Base-by-base conservation (phyloP, 345 rosid genomes). In the Brassica carinata region DNA sequence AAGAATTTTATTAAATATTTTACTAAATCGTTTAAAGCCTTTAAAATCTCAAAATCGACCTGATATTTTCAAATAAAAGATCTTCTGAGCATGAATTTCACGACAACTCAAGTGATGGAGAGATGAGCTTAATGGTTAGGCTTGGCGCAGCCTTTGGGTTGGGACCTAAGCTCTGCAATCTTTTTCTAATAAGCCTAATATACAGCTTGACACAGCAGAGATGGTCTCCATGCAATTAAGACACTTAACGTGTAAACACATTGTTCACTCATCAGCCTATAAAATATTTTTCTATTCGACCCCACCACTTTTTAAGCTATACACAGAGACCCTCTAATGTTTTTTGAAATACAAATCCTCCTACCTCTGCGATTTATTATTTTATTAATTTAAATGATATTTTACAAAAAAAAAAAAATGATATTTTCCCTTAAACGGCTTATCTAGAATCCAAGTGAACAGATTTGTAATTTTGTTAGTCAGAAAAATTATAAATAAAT, bases 161-260 rank as follows among this genome's bases (percentile, higher is more conserved):
- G 53, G 15, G 53, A 45, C 53, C 15, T 13, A 11, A 11, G 14
- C 55, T 48, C 6, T 3, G 1, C 6, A 4, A 4, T 48, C 55
- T 48, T 48, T 4, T n/a, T 17, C 17, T 63, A 2, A 7, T 48
- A 43, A 43, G 38, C 8, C 45, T 38, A 38, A 7, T 48, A n/a
- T 80, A 82, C 85, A 82, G 79, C 82, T 77, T 4, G 80, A 74
- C 74, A 76, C 77, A 72, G 80, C 76, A 74, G 43, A 76, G 65
- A 65, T 45, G 59, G 87, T 80, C 81, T 86, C 81, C 83, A 48
- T 62, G n/a, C 76, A 82, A 62, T 74, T 23, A 43, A 58, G 72
- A 79, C 81, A 70, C 4, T 70, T 64, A 79, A 86, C 87, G 89
- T 86, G 73, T 78, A 53, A 2, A 13, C 2, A n/a, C 11, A 6